Percentiles rank a stretch among this genome's conserved stretches.
These are phyloP conservation scores for Vicia faba DNA, from an alignment of 306 rosid species.

Conservation along the genomic window DNA sequence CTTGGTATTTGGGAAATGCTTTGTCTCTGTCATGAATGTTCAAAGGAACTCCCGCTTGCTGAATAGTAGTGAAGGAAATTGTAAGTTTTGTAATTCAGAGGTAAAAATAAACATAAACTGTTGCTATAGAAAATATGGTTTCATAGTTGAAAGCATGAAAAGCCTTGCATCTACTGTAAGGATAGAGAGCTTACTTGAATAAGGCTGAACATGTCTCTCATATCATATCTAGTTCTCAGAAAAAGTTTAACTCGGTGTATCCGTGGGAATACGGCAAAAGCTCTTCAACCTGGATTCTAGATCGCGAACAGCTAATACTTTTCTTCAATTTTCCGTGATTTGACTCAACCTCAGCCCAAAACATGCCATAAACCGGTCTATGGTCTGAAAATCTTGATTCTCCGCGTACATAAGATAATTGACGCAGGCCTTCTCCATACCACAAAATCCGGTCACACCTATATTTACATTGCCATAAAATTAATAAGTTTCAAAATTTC, in stretches of 20 bases:
- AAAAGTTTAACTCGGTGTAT: conserved; percentile 93
- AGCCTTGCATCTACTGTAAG: background rate
- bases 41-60: conserved; percentile 62
- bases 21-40: conserved; percentile 70
- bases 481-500: conserved; percentile 19
- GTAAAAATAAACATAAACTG: background rate
- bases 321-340: conserved; percentile 79
- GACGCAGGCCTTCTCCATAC: conserved; percentile 97
- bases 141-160: background rate
- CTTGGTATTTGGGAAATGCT: conserved; percentile 80
- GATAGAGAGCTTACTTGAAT: conserved; percentile 50
- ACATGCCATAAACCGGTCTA: conserved; percentile 87
- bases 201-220: conserved; percentile 31
- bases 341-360: conserved; percentile 97
- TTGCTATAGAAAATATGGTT: background rate
- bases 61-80: conserved; percentile 40
- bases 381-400: conserved; percentile 97
- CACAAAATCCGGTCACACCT: conserved; percentile 99
- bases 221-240: conserved; percentile 56
- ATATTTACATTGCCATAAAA: conserved; percentile 31
- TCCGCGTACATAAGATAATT: conserved; percentile 92
- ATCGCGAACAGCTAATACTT: conserved; percentile 81
- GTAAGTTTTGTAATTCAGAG: conserved; percentile 35
- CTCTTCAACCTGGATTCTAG: conserved; percentile 88
- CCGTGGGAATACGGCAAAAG: conserved; percentile 87